Base-by-base conservation (phyloP, 495 filamentous ascomycete genomes). In the Aspergillus sparsus region DNA sequence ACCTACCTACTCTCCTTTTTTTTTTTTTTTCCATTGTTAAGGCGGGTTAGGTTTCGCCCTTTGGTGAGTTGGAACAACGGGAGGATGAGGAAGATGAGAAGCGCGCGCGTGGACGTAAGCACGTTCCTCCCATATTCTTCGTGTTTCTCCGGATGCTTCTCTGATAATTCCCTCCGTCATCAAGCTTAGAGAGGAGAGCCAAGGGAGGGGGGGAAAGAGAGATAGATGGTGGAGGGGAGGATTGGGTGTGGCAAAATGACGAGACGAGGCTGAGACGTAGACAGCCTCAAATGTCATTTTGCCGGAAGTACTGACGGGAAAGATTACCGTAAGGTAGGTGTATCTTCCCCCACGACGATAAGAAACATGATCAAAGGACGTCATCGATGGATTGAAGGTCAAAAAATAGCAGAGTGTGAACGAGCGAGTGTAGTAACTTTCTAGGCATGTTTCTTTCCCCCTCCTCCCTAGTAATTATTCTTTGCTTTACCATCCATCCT, bases 291-390 rank as follows among this genome's bases (percentile, higher is more conserved):
- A 15, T 27, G 21, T 27, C 21, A 27, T 27, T 27, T 27, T 27
- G 1, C 21, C 21, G 1, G 21, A 27, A 27, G 21, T 27, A 27
- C 21, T 27, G 34, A 13, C 15, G 33, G 41, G 58, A 60, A 54
- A 54, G 41, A 60, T 60, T 60, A 60, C 58, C 33, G 42, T 54
- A 60, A 47, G 44, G 16, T 1, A 21, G 44, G 12, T n/a, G 44
- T 47, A 47, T 47, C 44, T 41, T n/a, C 37, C 37, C 37, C 44
- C 6, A 47, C 21, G 31, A 34, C 2, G 27, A 13, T 11, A 33
- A 36, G 49, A 42, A 50, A 59, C 34, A 32, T 13, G 31, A 53
- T 27, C 21, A 15, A 49, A 32, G 49, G 37, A 60, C 58, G 58
- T 60, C 58, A 60, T 60, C 50, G 57, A 49, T 46, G 10, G 15